Base-by-base conservation (phyloP, 108 stramenopile genomes). In the Licmophora abbreviata region DNA sequence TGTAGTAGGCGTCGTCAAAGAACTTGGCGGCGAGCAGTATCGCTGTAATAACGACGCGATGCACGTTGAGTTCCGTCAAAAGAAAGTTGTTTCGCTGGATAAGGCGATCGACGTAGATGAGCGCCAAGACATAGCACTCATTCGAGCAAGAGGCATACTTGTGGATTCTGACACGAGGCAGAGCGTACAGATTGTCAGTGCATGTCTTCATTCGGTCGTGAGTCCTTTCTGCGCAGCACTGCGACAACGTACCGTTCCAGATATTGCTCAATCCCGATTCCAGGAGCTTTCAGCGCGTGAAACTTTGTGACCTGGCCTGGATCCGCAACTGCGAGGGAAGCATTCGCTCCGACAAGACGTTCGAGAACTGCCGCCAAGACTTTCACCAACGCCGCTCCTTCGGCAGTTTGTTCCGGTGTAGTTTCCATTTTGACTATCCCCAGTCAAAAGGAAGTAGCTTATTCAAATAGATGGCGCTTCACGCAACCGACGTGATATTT, bases 1-100 rank as follows among this genome's bases (percentile, higher is more conserved):
- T 97, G 83, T 93, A 97, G 73, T 97, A 99, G 41, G 92, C 90
- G 76, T 99, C 99, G 58, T 99, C 99, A 50, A 97, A 97, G 56
- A 97, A 98, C 66, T 99, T 99, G 17, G 99, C 96, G 4, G 96
- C 96, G 5, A 97, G 64, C 35, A 99, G 76, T 37, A 96, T 71
- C 5, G 92, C 84, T 41, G 96, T 97, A 51, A 97, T 96, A 23
- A 95, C 68, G 2, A 97, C 93, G 9, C 96, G 88, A 51, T 99
- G 98, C 12, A 97, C 95, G 57, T 99, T 99, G 24, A 97, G 69
- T 22, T 90, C 85, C 4, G 95, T 93, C 14, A 97, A 77, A 2
- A 91, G 56, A 51, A 96, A 93, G 61, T 92, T 83, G 56, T 94
- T 95, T 23, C 85, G 56, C 63, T 96, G 93, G 53, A 97, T 95